A percentile compares a stretch with the other conserved stretches of the same genome.
These are phyloP conservation scores for Scleroderma citrinum DNA, from an alignment of 768 basidiomycete genomes.

Conservation along the genomic window DNA sequence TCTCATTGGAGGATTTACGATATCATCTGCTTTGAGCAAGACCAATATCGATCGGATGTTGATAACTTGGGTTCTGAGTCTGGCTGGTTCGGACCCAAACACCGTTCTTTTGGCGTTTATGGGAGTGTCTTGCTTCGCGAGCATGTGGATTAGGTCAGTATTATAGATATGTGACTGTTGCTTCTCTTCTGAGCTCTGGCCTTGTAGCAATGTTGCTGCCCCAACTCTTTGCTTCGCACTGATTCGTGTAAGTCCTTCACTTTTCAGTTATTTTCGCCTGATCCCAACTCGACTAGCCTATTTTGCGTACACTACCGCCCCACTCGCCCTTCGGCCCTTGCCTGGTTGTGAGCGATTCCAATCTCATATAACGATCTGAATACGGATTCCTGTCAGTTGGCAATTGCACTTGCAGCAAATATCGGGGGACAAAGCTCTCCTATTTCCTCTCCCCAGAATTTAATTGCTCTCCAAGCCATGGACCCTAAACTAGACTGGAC, in stretches of 20 bases:
- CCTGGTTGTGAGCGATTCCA: conserved; percentile 66
- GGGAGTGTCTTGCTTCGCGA: conserved; percentile 94
- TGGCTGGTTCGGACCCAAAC: conserved; percentile 85
- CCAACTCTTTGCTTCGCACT: conserved; percentile 95
- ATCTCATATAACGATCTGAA: background rate
- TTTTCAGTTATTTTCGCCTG: conserved; percentile 5
- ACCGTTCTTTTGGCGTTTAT: conserved; percentile 90
- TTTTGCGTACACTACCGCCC: conserved; percentile 83
- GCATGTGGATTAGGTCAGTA: conserved; percentile 94
- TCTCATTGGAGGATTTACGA: conserved; percentile 95
- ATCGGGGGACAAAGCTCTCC: conserved; percentile 97
- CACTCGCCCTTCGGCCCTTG: conserved; percentile 85
- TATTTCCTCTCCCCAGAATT: conserved; percentile 96
- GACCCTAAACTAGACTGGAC: conserved; percentile 81
- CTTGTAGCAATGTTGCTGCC: conserved; percentile 85
- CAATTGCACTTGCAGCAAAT: conserved; percentile 96
- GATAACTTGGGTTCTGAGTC: conserved; percentile 82
- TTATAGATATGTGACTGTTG: background rate
- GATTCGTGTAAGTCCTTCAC: conserved; percentile 61
- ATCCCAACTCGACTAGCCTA: conserved; percentile 53
- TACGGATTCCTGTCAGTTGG: conserved; percentile 51
- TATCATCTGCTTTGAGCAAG: conserved; percentile 93
- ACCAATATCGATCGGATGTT: conserved; percentile 90
- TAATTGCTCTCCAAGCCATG: conserved; percentile 89
- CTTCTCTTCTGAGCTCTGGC: conserved; percentile 2